Percentiles rank a stretch among this genome's conserved stretches.
Conservation (phyloP, 371 early-diverging fungal genomes). For the Paraphysoderma sedebokerense region DNA sequence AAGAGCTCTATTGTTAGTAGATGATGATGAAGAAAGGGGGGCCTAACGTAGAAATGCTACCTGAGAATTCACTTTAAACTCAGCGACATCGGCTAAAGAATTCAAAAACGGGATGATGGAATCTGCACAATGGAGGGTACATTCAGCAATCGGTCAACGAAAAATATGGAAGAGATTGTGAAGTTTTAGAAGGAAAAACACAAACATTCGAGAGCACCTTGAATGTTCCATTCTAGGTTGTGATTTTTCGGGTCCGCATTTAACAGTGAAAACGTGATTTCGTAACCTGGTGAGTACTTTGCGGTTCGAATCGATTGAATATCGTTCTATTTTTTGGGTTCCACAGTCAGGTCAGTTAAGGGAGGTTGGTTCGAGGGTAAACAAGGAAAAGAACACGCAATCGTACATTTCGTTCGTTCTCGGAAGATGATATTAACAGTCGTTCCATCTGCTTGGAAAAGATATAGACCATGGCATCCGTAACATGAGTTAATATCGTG, state of each 20-base stretch:
- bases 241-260: slow-evolving; percentile 47
- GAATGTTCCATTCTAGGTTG: slow-evolving; percentile 52
- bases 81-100: slow-evolving; percentile 25
- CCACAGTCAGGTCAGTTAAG: no score
- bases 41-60: slow-evolving; percentile 18
- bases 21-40: slow-evolving; percentile 13
- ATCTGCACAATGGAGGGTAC: slow-evolving; percentile 4
- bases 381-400: no score
- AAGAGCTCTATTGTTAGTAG: slow-evolving; percentile 13
- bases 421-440: no score
- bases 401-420: no score
- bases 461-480: no score
- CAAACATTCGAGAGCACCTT: slow-evolving; percentile 38
- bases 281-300: slow-evolving; percentile 56
- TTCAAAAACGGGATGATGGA: slow-evolving; percentile 30
- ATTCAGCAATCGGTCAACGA: background rate
- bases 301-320: slow-evolving; percentile 43
- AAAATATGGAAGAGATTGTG: background rate
- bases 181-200: background rate
- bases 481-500: no score
- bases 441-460: no score
- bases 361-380: no score
- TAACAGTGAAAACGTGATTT: slow-evolving; percentile 56
- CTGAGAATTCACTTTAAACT: slow-evolving; percentile 41
- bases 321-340: no score